These are phyloP conservation scores for Phlegmacium glaucopus DNA, from an alignment of 768 basidiomycete species.

Conservation along the genomic window DNA sequence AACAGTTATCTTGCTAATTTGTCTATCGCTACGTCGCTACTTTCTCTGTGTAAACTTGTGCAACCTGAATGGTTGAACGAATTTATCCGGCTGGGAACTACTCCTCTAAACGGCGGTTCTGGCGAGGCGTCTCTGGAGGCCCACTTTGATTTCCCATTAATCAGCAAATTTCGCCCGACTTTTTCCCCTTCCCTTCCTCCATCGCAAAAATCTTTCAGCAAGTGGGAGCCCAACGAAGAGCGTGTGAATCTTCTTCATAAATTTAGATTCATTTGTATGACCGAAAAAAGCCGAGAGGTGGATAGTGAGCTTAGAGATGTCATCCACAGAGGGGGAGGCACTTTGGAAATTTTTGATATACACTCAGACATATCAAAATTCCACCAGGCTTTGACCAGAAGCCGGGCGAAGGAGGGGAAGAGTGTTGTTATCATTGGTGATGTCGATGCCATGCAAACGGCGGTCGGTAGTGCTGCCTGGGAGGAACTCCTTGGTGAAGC, in stretches of 20 bases:
- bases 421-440: slow-evolving; percentile 54
- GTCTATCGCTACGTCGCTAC: slow-evolving; percentile 52
- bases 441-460: slow-evolving; percentile 39
- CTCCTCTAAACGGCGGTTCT: slow-evolving; percentile 27
- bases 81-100: slow-evolving; percentile 47
- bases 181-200: slow-evolving; percentile 50
- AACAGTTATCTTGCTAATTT: slow-evolving; percentile 47
- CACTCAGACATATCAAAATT: slow-evolving; percentile 46
- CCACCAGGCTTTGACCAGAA: slow-evolving; percentile 48
- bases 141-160: slow-evolving; percentile 44
- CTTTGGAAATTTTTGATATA: slow-evolving; percentile 61
- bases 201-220: slow-evolving; percentile 44
- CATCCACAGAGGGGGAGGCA: slow-evolving; percentile 53
- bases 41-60: slow-evolving; percentile 56
- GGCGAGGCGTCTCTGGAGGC: slow-evolving; percentile 45
- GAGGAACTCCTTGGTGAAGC: slow-evolving; percentile 47
- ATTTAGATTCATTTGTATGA: slow-evolving; percentile 58
- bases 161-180: slow-evolving; percentile 54
- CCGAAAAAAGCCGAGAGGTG: slow-evolving; percentile 49
- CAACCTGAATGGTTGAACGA: slow-evolving; percentile 68
- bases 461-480: slow-evolving; percentile 56
- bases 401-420: slow-evolving; percentile 47
- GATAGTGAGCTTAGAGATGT: slow-evolving; percentile 50
- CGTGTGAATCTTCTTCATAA: slow-evolving; percentile 50
- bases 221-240: slow-evolving; percentile 70